Base-by-base conservation (phyloP, 2,329 filamentous ascomycete genomes). In the Rutstroemia sp. region DNA sequence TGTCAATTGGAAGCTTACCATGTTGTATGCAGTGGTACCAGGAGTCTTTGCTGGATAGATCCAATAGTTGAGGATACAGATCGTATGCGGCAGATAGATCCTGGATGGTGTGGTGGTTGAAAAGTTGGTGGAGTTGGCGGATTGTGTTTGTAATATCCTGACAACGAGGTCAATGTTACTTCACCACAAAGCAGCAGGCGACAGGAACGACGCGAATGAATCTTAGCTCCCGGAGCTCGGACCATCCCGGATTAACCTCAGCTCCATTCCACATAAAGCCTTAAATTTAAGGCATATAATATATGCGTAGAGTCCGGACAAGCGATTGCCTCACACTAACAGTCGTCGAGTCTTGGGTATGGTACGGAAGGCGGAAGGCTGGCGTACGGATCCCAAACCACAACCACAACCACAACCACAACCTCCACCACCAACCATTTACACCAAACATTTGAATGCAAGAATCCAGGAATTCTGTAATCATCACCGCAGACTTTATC, bases 1-100 rank as follows among this genome's bases (percentile, higher is more conserved):
- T 30, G 51, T 56, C 30, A 51, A 58, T 23, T 60, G 25, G 25
- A 46, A 61, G 57, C 62, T 65, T 62, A 68, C 67, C 67, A 69
- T 69, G 47, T 62, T 65, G 59, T 51, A 56, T 46, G 38, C 57
- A 61, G 59, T 55, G 34, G 25, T 51, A 30, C 59, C 30, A 40
- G 48, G 42, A 57, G 25, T 36, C 48, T 27, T n/a, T 36, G n/a
- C 19, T 44, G 8, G 10, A 17, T 44, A 16, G 8, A 51, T 52
- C 30, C 46, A 38, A n/a, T 16, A 36, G 8, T 19, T 17, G 19
- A 14, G 21, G 19, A 12, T 30, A 23, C 49, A 46, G n/a, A 14
- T 4, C n/a, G 6, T 14, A 45, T 12, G 2, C 12, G 10, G 59
- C 57, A 55, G 38, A 38, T 51, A 17, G 9, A 57, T 48, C 54